phyloP scores from a whole-genome alignment of 495 filamentous ascomycete genomes.

The Penicillium pulvis region DNA sequence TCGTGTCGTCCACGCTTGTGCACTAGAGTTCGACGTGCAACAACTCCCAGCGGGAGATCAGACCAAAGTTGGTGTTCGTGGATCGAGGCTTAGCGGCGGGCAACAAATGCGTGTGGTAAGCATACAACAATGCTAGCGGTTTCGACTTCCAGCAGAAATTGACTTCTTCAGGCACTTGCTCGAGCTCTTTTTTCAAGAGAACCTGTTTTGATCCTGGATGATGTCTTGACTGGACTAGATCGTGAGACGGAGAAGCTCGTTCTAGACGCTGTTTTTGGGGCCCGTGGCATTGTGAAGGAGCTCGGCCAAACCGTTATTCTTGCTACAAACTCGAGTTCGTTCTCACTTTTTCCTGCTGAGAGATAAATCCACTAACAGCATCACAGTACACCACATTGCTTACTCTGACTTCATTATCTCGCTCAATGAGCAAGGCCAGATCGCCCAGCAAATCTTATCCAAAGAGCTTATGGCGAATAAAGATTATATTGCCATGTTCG shows the following conservation, averaged over 20 bases:
- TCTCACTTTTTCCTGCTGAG: not conserved
- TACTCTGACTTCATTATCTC: conserved; percentile 29
- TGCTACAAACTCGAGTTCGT: conserved; percentile 18
- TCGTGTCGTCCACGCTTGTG: conserved; percentile 58
- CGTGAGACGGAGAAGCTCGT: conserved; percentile 43
- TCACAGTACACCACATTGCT: conserved; percentile 20
- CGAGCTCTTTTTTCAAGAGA: conserved; percentile 57
- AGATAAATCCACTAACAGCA: not conserved
- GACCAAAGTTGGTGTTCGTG: conserved; percentile 64
- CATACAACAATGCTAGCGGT: conserved; percentile 1
- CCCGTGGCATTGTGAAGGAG: conserved; percentile 27
- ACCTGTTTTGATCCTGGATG: conserved; percentile 54
- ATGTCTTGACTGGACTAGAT: conserved; percentile 56
- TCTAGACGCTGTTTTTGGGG: conserved; percentile 27
- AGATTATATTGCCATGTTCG: conserved; percentile 10
- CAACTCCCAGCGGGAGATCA: conserved; percentile 61
- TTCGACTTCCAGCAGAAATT: conserved; percentile 1
- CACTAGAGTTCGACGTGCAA: conserved; percentile 58
- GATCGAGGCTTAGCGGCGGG: conserved; percentile 66
- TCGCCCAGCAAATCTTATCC: conserved; percentile 20
- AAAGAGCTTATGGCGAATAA: conserved; percentile 13
- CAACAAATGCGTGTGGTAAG: conserved; percentile 60
- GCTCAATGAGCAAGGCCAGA: conserved; percentile 12
- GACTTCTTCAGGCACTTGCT: conserved; percentile 39
- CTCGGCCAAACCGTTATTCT: conserved; percentile 29